Conservation (phyloP, 2,329 filamentous ascomycete genomes). For the Fusarium camptoceras region DNA sequence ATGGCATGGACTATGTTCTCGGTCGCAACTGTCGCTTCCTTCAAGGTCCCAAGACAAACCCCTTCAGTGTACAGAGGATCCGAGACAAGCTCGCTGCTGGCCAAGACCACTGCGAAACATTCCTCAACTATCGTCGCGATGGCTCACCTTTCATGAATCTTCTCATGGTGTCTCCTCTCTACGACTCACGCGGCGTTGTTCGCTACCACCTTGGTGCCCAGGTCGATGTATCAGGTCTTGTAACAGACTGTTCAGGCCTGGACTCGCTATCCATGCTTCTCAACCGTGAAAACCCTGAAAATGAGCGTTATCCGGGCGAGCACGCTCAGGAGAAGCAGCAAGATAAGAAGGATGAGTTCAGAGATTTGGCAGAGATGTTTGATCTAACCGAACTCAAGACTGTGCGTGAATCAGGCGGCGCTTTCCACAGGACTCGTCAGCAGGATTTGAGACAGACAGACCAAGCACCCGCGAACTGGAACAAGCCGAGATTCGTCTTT, state of each 20-base stretch:
- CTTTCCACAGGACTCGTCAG: conserved; percentile 62
- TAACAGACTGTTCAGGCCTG: conserved; percentile 73
- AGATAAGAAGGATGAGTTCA: conserved; percentile 66
- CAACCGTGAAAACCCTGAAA: conserved; percentile 47
- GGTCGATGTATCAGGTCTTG: conserved; percentile 76
- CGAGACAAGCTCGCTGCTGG: conserved; percentile 70
- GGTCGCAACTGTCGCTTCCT: conserved; percentile 84
- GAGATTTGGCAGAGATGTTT: conserved; percentile 76
- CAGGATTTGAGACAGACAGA: conserved; percentile 57
- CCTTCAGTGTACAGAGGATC: conserved; percentile 70
- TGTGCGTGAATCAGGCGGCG: conserved; percentile 71
- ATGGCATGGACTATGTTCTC: conserved; percentile 77
- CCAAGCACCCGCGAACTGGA: conserved; percentile 49
- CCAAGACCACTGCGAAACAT: conserved; percentile 78
- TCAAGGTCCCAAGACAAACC: conserved; percentile 78
- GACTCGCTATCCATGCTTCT: conserved; percentile 67
- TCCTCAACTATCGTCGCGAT: conserved; percentile 82
- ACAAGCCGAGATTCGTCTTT: conserved; percentile 56
- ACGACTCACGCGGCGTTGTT: conserved; percentile 73
- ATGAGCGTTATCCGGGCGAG: conserved; percentile 39
- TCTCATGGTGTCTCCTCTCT: conserved; percentile 77
- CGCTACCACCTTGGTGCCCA: conserved; percentile 79
- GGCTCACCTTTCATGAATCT: conserved; percentile 83
- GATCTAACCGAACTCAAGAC: conserved; percentile 74
- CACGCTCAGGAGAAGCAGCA: conserved; percentile 9